Base-by-base conservation (phyloP, 371 early-diverging fungal genomes). In the Apophysomyces trapeziformis region DNA sequence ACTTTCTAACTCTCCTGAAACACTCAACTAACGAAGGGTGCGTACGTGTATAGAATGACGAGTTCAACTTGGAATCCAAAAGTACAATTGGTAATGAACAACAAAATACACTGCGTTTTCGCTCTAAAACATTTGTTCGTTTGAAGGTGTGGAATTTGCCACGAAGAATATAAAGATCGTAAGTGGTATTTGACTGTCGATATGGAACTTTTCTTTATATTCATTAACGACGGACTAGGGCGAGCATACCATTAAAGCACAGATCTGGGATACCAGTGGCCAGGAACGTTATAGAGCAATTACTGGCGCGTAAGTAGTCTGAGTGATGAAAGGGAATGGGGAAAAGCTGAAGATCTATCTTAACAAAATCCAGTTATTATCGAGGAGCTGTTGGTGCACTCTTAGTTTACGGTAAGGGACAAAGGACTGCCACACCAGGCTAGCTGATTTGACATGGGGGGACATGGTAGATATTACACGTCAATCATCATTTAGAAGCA, bases 51-150 rank as follows among this genome's bases (percentile, higher is more conserved):
- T 47, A 73, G 73, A 67, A 60, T 62, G 93, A 97, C 83, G 96
- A 96, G 78, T 98, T 98, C 85, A 93, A 91, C 77, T 72, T 95
- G 70, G 96, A 96, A 72, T 93, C 96, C 61, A 97, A 97, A 78
- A 95, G 99, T n/a, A 99, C 99, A 60, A 99, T 99, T 69, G 99
- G 99, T 66, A 64, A 66, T 63, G 37, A 11, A 57, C 3, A 12
- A 11, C 16, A 32, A 45, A 60, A 36, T 13, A 58, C 35, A 21
- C 50, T 56, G 38, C 58, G 16, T 9, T 61, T 38, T 60, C 32
- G 1, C 2, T 26, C 32, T 26, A 26, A 26, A 26, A 26, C 3
- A 26, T 69, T 11, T 54, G 46, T 16, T n/a, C 43, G 11, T 60
- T 54, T 37, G 21, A 67, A 68, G 84, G 85, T 38, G 80, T 86